These are phyloP conservation scores for Albifimbria verrucaria DNA, from an alignment of 2,329 filamentous ascomycete species.

Conservation along the genomic window DNA sequence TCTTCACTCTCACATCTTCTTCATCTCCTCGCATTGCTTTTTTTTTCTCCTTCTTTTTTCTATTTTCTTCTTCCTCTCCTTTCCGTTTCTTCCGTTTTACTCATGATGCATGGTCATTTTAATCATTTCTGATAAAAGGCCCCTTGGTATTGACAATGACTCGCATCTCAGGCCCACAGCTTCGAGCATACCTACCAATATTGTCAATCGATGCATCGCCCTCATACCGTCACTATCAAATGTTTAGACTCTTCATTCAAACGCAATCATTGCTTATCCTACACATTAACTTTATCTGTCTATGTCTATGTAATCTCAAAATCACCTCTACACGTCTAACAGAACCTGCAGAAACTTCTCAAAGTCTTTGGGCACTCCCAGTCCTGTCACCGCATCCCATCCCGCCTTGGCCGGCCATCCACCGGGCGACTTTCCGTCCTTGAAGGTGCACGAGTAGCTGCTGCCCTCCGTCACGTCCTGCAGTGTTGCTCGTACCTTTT, in stretches of 20 bases:
- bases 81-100: background rate
- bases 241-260: too few species aligned
- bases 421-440: constrained; percentile 24
- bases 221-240: too few species aligned
- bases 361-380: constrained; percentile 45
- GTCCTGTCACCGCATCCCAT: constrained; percentile 48
- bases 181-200: too few species aligned
- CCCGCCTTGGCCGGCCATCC: constrained; percentile 44
- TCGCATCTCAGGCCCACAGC: too few species aligned
- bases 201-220: too few species aligned
- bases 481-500: constrained; percentile 30
- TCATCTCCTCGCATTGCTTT: background rate
- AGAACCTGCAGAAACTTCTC: constrained; percentile 30
- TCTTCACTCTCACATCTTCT: too few species aligned
- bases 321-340: constrained; percentile 14
- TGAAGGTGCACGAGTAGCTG: constrained; percentile 37
- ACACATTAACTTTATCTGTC: too few species aligned
- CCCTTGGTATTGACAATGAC: too few species aligned
- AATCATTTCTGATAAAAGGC: too few species aligned
- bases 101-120: background rate
- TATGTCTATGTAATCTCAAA: too few species aligned
- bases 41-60: background rate
- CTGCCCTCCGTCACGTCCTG: constrained; percentile 39
- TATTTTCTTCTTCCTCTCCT: background rate
- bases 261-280: too few species aligned